Evolutionary conservation across 768 basidiomycete genomes (phyloP).

Genomic region (Russula lepida): DNA sequence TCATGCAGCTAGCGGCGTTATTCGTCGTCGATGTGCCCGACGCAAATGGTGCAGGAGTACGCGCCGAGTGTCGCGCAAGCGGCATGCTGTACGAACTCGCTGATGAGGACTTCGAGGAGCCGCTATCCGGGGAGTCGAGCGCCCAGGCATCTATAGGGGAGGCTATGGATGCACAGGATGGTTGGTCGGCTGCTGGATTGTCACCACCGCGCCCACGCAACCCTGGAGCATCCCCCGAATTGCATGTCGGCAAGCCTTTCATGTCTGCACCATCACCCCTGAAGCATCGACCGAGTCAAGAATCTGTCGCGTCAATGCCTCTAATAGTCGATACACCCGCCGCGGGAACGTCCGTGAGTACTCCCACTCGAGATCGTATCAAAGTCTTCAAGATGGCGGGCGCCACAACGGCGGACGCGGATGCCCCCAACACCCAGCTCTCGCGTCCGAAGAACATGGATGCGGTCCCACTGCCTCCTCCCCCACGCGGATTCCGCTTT

Average conservation of each 20-base stretch:
- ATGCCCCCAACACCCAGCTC: constrained; percentile 23
- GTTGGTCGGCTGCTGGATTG: constrained; percentile 4
- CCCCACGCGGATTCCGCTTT: constrained; percentile 65
- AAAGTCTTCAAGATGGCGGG: constrained; percentile 5
- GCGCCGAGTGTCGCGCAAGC: constrained; percentile 54
- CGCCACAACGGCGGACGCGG: constrained; percentile 23
- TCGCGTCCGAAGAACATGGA: constrained; percentile 31
- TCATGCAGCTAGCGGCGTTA: constrained; percentile 61
- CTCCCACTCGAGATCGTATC: not conserved
- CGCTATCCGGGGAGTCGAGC: constrained; percentile 2
- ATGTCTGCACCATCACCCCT: constrained; percentile 29
- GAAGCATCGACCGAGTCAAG: constrained; percentile 28
- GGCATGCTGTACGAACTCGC: constrained; percentile 75
- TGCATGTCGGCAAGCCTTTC: constrained; percentile 22
- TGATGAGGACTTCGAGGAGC: constrained; percentile 59
- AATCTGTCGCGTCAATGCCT: constrained; percentile 15
- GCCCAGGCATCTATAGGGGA: constrained; percentile 28
- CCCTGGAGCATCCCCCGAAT: constrained; percentile 7
- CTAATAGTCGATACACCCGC: not conserved
- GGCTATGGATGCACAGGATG: constrained; percentile 19
- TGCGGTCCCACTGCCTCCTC: constrained; percentile 43
- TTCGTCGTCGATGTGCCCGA: constrained; percentile 50
- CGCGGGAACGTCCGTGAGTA: not conserved
- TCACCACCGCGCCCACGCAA: not conserved
- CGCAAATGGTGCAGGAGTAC: constrained; percentile 33